Percentiles rank a stretch among this genome's conserved stretches.
Evolutionary conservation across 495 filamentous ascomycete species (phyloP).

Genomic region (Daldinia grandis): DNA sequence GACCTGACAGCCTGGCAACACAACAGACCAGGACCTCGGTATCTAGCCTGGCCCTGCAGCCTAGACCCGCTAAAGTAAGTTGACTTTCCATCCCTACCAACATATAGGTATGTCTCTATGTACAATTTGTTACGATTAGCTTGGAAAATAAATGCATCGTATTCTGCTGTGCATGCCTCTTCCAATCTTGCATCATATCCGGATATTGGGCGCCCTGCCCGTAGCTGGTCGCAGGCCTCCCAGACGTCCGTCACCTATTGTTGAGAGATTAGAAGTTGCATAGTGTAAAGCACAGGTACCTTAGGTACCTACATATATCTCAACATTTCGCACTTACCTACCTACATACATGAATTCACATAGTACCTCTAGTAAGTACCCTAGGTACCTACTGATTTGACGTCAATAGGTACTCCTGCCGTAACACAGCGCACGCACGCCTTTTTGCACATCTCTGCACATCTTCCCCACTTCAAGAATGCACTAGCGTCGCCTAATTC

Average conservation of each 20-base stretch:
- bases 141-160: neutral
- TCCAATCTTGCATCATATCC: neutral
- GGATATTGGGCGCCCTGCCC: neutral
- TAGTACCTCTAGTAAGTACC: too few species aligned
- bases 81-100: conserved; percentile 4
- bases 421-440: neutral
- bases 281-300: neutral
- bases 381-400: neutral
- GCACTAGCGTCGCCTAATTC: conserved; percentile 10
- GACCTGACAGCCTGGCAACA: neutral
- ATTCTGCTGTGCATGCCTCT: neutral
- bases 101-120: neutral
- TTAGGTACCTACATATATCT: too few species aligned
- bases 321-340: neutral
- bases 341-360: neutral
- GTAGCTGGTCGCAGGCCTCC: neutral
- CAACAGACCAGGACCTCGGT: neutral
- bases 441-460: neutral
- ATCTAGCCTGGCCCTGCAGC: conserved; percentile 11
- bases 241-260: neutral
- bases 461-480: neutral
- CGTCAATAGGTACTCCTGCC: neutral
- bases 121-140: neutral
- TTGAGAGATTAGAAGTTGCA: neutral
- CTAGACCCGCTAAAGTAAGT: conserved; percentile 24